Evolutionary conservation across 2,329 filamentous ascomycete genomes (phyloP), one percentile per base, ranked within the genome.

Genomic region (Aspergillus viridinutans): DNA sequence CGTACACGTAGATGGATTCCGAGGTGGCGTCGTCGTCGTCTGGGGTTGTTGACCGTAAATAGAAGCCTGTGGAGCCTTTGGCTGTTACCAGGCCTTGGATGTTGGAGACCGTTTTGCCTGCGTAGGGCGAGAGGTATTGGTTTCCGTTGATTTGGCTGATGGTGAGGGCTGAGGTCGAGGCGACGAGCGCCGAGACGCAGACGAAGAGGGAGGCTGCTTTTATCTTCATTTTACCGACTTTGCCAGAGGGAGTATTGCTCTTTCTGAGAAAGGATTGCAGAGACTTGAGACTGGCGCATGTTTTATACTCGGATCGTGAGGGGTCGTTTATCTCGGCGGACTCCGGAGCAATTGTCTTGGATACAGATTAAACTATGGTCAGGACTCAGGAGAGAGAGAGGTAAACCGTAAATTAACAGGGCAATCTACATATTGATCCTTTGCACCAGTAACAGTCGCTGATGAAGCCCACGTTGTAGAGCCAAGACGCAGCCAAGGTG

Each of bases 141-240:
- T 84, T 79, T 62, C 87, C 86, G 63, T 88, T 90, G 78, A 90
- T 88, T 65, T 86, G 76, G 57, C 79, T 76, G 64, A 86, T 85
- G 57, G 80, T 80, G 55, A 81, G 62, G 48, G 78, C 78, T 6
- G 61, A n/a, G 26, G 55, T 59, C 1, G 47, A 49, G 38, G 50
- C 43, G 6, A 60, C 54, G 38, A 56, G 49, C 6, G 50, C 49
- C 4, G 55, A 28, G 8, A 45, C 43, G 43, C 40, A 40, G 38
- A 56, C 2, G 57, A 50, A 28, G 32, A 50, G 9, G 47, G 32
- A 38, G 32, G 6, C 2, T 17, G 32, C 32, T 38, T 38, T 38
- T 7, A 17, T 17, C 32, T 38, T 38, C 32, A 38, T 32, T 32
- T 29, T 29, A 29, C 10, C 3, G 28, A 29, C 3, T n/a, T n/a